These are phyloP conservation scores for Exutisphaerella laricina DNA, from an alignment of 2,329 filamentous ascomycete species.

Conservation along the genomic window DNA sequence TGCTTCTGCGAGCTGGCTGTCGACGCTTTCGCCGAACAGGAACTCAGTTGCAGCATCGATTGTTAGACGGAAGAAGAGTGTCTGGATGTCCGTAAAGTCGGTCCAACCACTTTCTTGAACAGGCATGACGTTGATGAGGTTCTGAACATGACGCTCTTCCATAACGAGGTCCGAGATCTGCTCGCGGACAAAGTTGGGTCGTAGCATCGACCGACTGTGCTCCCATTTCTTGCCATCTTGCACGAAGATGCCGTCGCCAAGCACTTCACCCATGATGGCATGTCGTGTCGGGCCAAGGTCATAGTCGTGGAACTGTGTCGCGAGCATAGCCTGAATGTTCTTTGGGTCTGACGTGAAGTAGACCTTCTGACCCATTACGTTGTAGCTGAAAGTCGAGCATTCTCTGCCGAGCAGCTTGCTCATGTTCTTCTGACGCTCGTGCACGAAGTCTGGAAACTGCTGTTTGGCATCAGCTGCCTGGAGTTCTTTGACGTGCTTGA, in stretches of 20 bases:
- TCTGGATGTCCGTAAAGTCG: slow-evolving; percentile 29
- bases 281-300: slow-evolving; percentile 27
- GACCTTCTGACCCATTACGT: slow-evolving; percentile 24
- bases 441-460: slow-evolving; percentile 28
- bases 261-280: slow-evolving; percentile 27
- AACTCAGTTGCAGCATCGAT: slow-evolving; percentile 49
- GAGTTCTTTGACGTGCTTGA: slow-evolving; percentile 26
- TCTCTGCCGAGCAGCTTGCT: slow-evolving; percentile 21
- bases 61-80: slow-evolving; percentile 46
- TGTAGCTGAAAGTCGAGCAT: slow-evolving; percentile 26
- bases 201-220: slow-evolving; percentile 33
- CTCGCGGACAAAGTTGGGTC: slow-evolving; percentile 37
- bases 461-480: slow-evolving; percentile 26
- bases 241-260: slow-evolving; percentile 34
- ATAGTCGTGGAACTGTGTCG: slow-evolving; percentile 30
- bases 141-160: slow-evolving; percentile 33
- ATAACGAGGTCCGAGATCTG: slow-evolving; percentile 35
- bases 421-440: slow-evolving; percentile 25
- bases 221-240: slow-evolving; percentile 35
- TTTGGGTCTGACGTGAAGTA: slow-evolving; percentile 31
- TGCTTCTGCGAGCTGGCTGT: slow-evolving; percentile 35
- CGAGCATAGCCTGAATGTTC: slow-evolving; percentile 35
- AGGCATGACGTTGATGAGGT: slow-evolving; percentile 31
- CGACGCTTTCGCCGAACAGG: slow-evolving; percentile 37
- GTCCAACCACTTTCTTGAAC: slow-evolving; percentile 29